Evolutionary conservation across 164 flowering plant species (phyloP).

Genomic region (Buxus sempervirens): DNA sequence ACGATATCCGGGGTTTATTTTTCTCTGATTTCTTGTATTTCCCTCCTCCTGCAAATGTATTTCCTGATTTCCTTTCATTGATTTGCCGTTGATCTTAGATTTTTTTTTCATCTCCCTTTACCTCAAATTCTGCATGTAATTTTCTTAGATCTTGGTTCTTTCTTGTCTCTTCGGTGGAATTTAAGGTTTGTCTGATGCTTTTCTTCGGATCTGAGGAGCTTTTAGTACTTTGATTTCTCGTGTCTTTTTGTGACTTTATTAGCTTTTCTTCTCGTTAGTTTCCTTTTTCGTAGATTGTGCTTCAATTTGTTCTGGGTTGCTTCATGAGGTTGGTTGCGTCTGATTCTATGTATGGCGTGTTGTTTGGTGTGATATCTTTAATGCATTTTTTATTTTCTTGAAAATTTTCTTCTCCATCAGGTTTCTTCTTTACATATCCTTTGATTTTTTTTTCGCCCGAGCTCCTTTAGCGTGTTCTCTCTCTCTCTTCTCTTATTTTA

Average conservation of each 20-base stretch:
- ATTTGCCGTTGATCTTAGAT: background rate
- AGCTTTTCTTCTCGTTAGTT: background rate
- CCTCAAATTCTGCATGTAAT: background rate
- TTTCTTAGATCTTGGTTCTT: constrained; percentile 4
- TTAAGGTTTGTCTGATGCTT: background rate
- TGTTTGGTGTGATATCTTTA: constrained; percentile 15
- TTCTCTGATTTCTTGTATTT: background rate
- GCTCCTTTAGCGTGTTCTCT: background rate
- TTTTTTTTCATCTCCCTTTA: background rate
- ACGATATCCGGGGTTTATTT: background rate
- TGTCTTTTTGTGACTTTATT: background rate
- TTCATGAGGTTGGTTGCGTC: constrained; percentile 4
- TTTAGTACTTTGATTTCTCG: constrained; percentile 6
- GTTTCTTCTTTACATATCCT: constrained; percentile 15
- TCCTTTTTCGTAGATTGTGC: constrained; percentile 5
- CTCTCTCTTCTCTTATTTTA: background rate
- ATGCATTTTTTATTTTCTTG: constrained; percentile 13
- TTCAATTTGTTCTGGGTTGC: constrained; percentile 11
- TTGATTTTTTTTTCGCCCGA: background rate
- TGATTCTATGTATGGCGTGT: constrained; percentile 12
- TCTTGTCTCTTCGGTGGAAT: background rate
- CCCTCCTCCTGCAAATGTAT: background rate
- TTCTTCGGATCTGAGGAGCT: background rate
- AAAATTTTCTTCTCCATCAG: background rate
- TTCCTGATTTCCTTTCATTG: background rate